These are phyloP conservation scores for Gossypium longicalyx DNA, from an alignment of 345 rosid species.

Conservation along the genomic window DNA sequence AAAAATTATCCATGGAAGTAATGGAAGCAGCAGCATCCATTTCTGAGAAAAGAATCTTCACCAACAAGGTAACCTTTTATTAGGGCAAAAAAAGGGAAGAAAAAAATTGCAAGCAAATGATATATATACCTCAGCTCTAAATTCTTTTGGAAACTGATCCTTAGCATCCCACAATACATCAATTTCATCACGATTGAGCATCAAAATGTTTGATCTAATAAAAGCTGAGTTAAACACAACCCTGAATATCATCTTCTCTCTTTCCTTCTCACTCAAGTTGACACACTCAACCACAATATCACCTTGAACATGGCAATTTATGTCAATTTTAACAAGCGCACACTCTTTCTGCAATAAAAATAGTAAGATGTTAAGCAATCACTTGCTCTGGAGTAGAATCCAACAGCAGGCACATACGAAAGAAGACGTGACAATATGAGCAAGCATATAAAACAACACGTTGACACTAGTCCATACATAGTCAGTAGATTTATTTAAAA, in stretches of 20 bases:
- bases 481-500: not conserved
- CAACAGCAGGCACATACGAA: not conserved
- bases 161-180: constrained; percentile 80
- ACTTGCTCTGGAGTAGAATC: not conserved
- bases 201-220: constrained; percentile 89
- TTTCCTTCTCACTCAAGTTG: constrained; percentile 66
- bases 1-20: constrained; percentile 46
- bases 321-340: constrained; percentile 79
- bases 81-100: constrained; percentile 15
- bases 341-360: constrained; percentile 64
- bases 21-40: constrained; percentile 75
- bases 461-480: not conserved
- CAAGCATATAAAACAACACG: not conserved
- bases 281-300: constrained; percentile 88
- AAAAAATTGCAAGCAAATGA: constrained; percentile 16
- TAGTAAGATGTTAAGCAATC: constrained; percentile 10
- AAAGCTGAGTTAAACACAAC: constrained; percentile 90
- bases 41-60: constrained; percentile 92
- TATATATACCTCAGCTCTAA: constrained; percentile 82
- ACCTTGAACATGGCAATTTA: constrained; percentile 82
- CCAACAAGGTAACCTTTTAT: constrained; percentile 27
- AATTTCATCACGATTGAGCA: constrained; percentile 85
- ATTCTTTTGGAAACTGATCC: constrained; percentile 77
- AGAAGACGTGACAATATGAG: not conserved
- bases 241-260: constrained; percentile 75